Evolutionary conservation across 352 stramenopile genomes (phyloP).

Genomic region (Globisporangium iwayamae): DNA sequence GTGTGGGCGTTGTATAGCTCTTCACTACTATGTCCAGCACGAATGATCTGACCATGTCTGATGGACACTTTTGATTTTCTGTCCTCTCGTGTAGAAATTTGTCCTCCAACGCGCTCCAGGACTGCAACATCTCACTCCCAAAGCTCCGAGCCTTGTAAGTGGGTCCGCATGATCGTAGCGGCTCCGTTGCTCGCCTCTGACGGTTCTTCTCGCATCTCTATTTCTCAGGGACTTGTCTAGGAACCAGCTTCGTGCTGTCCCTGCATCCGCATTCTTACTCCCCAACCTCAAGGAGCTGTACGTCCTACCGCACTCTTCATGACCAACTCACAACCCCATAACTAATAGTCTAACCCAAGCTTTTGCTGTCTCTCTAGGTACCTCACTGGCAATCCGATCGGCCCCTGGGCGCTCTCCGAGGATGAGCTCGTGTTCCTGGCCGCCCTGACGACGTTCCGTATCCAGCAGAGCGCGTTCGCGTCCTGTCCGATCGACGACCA

Average conservation of each 20-base stretch:
- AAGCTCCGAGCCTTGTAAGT: slow-evolving; percentile 19
- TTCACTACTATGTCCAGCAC: no score
- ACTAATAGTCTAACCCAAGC: not conserved
- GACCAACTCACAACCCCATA: not conserved
- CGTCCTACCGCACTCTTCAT: not conserved
- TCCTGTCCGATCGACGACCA: slow-evolving; percentile 31
- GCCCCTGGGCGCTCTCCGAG: slow-evolving; percentile 21
- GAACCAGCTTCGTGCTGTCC: slow-evolving; percentile 16
- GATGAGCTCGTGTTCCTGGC: slow-evolving; percentile 30
- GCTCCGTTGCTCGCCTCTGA: not conserved
- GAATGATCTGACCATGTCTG: not conserved
- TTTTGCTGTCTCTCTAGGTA: slow-evolving; percentile 17
- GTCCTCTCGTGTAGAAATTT: slow-evolving; percentile 12
- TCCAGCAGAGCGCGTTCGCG: slow-evolving; percentile 42
- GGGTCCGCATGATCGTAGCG: not conserved
- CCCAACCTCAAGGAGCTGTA: slow-evolving; percentile 21
- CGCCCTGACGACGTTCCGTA: slow-evolving; percentile 23
- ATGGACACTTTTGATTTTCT: not conserved
- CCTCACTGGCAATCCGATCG: slow-evolving; percentile 31
- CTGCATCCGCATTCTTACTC: slow-evolving; percentile 11
- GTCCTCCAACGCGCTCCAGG: slow-evolving; percentile 21
- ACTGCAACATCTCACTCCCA: slow-evolving; percentile 14
- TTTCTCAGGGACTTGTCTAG: slow-evolving; percentile 14
- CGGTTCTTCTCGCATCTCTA: not conserved
- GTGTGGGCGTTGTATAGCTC: not conserved